Conservation (phyloP, 495 filamentous ascomycete genomes). For the Hamigera avellanea region DNA sequence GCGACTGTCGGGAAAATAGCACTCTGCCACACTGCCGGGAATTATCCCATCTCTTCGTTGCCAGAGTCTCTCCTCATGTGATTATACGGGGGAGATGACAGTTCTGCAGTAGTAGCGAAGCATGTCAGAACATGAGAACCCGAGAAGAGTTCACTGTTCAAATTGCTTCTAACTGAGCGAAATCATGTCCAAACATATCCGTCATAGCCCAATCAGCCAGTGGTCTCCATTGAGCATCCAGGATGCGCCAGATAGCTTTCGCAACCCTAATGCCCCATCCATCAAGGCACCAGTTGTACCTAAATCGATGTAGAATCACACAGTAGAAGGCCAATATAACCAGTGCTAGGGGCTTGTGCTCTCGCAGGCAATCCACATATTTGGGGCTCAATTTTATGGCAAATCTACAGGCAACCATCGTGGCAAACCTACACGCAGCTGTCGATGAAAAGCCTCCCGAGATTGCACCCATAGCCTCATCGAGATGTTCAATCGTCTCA, state of each 20-base stretch:
- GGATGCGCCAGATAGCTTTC: constrained; percentile 24
- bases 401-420: constrained; percentile 25
- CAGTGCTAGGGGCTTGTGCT: constrained; percentile 42
- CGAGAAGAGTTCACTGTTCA: too few relatives aligned
- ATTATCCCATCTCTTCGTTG: too few relatives aligned
- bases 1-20: too few relatives aligned
- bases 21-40: too few relatives aligned
- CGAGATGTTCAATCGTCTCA: constrained; percentile 21
- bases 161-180: too few relatives aligned
- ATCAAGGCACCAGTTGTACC: constrained; percentile 35
- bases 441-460: constrained; percentile 16
- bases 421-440: too few relatives aligned
- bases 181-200: constrained; percentile 21
- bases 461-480: constrained; percentile 17
- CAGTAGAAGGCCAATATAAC: constrained; percentile 38
- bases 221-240: constrained; percentile 28
- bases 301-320: constrained; percentile 27
- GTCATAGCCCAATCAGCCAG: constrained; percentile 23
- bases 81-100: too few relatives aligned
- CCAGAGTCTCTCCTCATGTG: too few relatives aligned
- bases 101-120: too few relatives aligned
- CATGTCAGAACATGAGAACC: too few relatives aligned
- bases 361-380: constrained; percentile 39
- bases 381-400: constrained; percentile 35
- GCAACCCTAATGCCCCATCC: constrained; percentile 30